Conservation (phyloP, 1,284 basidiomycete species). For the Pisolithus thermaeus region DNA sequence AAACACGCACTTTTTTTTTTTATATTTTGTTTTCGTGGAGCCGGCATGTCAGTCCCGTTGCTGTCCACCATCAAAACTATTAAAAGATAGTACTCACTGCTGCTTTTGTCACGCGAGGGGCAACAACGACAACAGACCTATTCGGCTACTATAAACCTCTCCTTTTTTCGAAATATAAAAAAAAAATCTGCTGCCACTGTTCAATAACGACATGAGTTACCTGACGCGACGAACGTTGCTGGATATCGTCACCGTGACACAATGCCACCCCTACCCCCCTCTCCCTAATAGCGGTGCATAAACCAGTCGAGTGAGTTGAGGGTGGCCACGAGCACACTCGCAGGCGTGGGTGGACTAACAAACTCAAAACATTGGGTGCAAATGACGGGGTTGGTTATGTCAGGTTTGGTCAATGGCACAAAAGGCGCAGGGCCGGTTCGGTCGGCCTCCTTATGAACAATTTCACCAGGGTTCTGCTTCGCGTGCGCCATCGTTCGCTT, state of each 20-base stretch:
- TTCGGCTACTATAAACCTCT: background rate
- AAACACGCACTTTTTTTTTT: background rate
- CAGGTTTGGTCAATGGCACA: slow-evolving; percentile 22
- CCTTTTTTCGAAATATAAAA: background rate
- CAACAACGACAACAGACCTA: background rate
- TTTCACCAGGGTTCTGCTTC: background rate
- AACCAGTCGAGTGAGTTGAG: background rate
- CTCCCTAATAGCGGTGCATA: background rate
- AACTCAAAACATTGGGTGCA: too few relatives aligned
- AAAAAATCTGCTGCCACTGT: background rate
- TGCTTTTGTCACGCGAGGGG: background rate
- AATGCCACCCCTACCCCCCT: background rate
- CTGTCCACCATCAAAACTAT: background rate
- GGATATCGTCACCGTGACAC: background rate
- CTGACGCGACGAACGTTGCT: background rate
- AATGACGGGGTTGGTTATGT: background rate
- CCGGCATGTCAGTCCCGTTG: slow-evolving; percentile 12
- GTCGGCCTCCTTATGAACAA: slow-evolving; percentile 19
- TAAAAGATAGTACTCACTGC: background rate
- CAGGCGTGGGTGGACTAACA: background rate
- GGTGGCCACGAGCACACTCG: slow-evolving; percentile 4
- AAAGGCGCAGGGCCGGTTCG: slow-evolving; percentile 23
- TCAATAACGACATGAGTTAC: background rate
- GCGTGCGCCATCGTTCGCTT: too few relatives aligned
- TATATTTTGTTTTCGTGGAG: slow-evolving; percentile 1